A percentile compares a stretch with the other conserved stretches of the same genome.
Evolutionary conservation across 495 filamentous ascomycete genomes (phyloP).

Genomic region (Elaphomyces granulatus): DNA sequence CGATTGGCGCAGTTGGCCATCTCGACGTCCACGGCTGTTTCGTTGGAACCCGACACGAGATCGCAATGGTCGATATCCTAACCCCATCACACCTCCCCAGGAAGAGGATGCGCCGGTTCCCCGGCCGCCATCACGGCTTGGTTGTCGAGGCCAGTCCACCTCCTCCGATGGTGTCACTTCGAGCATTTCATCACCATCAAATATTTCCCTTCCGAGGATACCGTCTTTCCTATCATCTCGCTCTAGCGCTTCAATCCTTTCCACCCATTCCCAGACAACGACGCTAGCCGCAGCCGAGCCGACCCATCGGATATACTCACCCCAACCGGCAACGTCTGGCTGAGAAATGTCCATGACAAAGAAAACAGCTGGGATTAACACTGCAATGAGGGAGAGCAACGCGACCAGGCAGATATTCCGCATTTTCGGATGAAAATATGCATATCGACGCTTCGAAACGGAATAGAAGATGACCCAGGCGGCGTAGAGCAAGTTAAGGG

Average conservation of each 20-base stretch:
- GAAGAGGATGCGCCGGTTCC: constrained; percentile 27
- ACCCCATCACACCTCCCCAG: constrained; percentile 30
- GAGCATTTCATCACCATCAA: constrained; percentile 94
- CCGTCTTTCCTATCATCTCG: constrained; percentile 93
- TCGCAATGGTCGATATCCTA: constrained; percentile 26
- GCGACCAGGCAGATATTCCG: constrained; percentile 82
- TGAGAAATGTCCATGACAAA: constrained; percentile 89
- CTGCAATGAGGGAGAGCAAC: constrained; percentile 56
- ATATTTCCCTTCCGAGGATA: constrained; percentile 84
- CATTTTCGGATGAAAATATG: constrained; percentile 88
- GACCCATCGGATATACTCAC: constrained; percentile 95
- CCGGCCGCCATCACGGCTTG: constrained; percentile 22
- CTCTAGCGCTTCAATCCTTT: constrained; percentile 93
- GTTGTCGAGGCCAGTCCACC: constrained; percentile 36
- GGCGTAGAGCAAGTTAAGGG: constrained; percentile 78
- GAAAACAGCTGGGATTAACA: constrained; percentile 87
- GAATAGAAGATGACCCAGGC: constrained; percentile 95
- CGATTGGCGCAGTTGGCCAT: constrained; percentile 2
- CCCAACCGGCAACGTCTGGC: constrained; percentile 82
- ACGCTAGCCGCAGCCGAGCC: constrained; percentile 92
- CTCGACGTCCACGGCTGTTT: constrained; percentile 14
- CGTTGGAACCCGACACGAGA: constrained; percentile 20
- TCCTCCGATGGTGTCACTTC: constrained; percentile 53
- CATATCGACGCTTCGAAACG: constrained; percentile 79
- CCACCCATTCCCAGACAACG: constrained; percentile 99